These are phyloP conservation scores for Boechera stricta DNA, from an alignment of 345 rosid species.

Conservation along the genomic window DNA sequence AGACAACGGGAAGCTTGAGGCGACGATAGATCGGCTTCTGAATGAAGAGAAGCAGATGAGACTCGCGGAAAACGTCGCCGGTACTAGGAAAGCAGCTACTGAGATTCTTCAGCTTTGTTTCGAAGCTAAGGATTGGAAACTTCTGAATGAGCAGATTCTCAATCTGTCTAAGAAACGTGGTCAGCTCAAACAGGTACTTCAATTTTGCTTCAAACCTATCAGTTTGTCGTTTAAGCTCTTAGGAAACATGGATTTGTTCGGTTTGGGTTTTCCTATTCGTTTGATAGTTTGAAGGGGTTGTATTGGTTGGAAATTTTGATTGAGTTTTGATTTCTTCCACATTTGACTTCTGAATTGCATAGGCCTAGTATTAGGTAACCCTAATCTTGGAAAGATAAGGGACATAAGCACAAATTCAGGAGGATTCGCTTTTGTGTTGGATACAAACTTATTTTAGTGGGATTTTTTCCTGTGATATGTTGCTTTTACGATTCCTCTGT, in stretches of 20 bases:
- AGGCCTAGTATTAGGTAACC: slow-evolving; percentile 25
- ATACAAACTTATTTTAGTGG: not conserved
- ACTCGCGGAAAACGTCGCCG: slow-evolving; percentile 78
- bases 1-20: slow-evolving; percentile 59
- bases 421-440: slow-evolving; percentile 18
- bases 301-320: not conserved
- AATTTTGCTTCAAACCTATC: slow-evolving; percentile 2
- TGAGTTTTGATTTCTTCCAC: not conserved
- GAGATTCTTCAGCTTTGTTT: slow-evolving; percentile 88
- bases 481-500: slow-evolving; percentile 23
- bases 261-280: not conserved
- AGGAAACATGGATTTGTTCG: slow-evolving; percentile 4
- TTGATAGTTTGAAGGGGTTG: not conserved
- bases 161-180: slow-evolving; percentile 91
- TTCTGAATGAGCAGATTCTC: slow-evolving; percentile 69
- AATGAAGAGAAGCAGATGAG: slow-evolving; percentile 96
- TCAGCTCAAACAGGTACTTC: slow-evolving; percentile 87
- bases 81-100: slow-evolving; percentile 82
- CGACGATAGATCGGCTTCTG: slow-evolving; percentile 76
- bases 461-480: slow-evolving; percentile 24
- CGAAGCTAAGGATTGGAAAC: slow-evolving; percentile 90
- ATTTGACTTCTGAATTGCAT: slow-evolving; percentile 32
- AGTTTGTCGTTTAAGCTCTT: slow-evolving; percentile 13
- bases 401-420: not conserved
- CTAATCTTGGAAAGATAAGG: slow-evolving; percentile 3